These are phyloP conservation scores for Xylaria sp. DNA, from an alignment of 2,329 filamentous ascomycete species.

Conservation along the genomic window DNA sequence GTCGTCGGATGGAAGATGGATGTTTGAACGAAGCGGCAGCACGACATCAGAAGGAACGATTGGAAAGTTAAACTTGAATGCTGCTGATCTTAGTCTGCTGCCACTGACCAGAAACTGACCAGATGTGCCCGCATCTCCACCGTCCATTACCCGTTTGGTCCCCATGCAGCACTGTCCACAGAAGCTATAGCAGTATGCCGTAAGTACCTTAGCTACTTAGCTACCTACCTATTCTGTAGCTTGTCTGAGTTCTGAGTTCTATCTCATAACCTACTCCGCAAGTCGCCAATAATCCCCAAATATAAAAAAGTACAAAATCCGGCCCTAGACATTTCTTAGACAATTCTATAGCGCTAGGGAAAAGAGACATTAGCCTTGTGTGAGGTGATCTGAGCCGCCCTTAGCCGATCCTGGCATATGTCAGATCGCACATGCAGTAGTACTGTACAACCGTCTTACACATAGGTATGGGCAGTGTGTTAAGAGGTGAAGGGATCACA, in stretches of 20 bases:
- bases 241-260: background rate
- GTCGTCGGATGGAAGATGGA: background rate
- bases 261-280: constrained; percentile 1
- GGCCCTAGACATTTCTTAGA: too few relatives aligned
- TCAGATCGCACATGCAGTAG: background rate
- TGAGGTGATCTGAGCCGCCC: constrained; percentile 20
- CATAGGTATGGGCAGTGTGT: too few relatives aligned
- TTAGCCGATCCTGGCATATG: constrained; percentile 23
- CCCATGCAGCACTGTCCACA: constrained; percentile 24
- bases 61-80: constrained; percentile 29
- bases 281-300: background rate
- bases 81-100: constrained; percentile 5
- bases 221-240: background rate
- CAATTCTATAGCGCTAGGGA: background rate
- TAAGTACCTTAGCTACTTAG: background rate
- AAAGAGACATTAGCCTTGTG: constrained; percentile 10
- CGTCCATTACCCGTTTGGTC: constrained; percentile 35
- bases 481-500: too few relatives aligned
- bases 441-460: background rate
- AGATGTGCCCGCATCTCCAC: constrained; percentile 37
- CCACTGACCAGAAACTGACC: background rate
- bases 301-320: background rate
- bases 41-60: constrained; percentile 18
- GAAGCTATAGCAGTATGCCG: background rate
- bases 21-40: background rate